A percentile compares a stretch with the other conserved stretches of the same genome.
Conservation (phyloP, 352 stramenopile species). For the Phytophthora aleatoria region DNA sequence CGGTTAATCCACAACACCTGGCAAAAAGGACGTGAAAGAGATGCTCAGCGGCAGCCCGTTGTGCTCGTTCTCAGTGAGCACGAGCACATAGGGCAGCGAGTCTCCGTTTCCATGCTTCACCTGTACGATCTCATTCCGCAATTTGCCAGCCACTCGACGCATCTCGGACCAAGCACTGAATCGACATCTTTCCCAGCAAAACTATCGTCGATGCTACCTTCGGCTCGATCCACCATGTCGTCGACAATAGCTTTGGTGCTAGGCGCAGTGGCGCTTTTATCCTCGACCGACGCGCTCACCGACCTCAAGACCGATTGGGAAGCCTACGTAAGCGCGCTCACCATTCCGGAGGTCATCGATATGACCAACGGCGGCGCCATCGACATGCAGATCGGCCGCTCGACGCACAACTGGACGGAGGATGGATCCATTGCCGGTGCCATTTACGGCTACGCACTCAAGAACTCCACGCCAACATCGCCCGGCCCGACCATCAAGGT, state of each 20-base stretch:
- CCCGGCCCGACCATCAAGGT: slow-evolving; percentile 50
- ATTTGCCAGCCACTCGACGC: slow-evolving; percentile 14
- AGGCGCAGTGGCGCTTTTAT: slow-evolving; percentile 5
- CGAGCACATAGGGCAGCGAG: neutral
- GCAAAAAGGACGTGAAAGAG: slow-evolving; percentile 11
- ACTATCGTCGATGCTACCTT: slow-evolving; percentile 19
- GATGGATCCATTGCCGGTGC: slow-evolving; percentile 34
- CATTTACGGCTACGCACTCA: slow-evolving; percentile 53
- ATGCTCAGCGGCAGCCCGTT: slow-evolving; percentile 5
- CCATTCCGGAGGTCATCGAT: slow-evolving; percentile 51
- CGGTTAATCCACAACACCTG: neutral
- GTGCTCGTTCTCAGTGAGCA: slow-evolving; percentile 2
- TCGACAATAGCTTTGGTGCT: slow-evolving; percentile 6
- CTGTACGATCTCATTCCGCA: slow-evolving; percentile 25
- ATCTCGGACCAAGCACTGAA: slow-evolving; percentile 6
- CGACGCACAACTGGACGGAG: slow-evolving; percentile 44
- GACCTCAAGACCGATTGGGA: slow-evolving; percentile 53
- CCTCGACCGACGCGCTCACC: slow-evolving; percentile 19
- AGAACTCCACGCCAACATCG: slow-evolving; percentile 36
- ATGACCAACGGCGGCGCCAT: slow-evolving; percentile 35
- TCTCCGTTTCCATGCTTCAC: neutral
- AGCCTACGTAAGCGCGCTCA: slow-evolving; percentile 40
- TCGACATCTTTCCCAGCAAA: neutral
- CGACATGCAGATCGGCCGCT: slow-evolving; percentile 48
- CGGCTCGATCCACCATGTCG: slow-evolving; percentile 17